Evolutionary conservation across 2,329 filamentous ascomycete genomes (phyloP), one percentile per base, ranked within the genome.

Genomic region (Leptosphaerulina australis): DNA sequence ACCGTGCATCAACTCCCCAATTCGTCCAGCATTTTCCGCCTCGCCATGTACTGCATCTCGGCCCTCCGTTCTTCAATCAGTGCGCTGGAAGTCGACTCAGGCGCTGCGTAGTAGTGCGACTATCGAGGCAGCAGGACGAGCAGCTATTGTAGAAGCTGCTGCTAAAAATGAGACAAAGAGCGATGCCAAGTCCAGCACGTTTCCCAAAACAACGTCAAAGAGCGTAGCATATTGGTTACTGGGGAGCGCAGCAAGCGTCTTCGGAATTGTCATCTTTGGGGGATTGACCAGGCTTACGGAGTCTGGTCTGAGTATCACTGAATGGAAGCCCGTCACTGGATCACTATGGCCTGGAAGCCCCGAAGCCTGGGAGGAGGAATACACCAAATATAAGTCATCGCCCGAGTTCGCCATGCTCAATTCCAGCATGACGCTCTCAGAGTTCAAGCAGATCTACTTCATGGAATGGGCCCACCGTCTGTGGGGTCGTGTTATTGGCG

Each of bases 401-500:
- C 94, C 94, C 55, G 94, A 99, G 75, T 99, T 93, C 77, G 85
- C 89, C 68, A 83, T 91, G 55, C 82, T 99, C 62, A 99, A 99
- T 77, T 88, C 92, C 24, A 84, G 90, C 72, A 99, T 99, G 94
- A 88, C 83, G 24, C 80, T 99, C 48, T 83, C 86, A 50, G 94
- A 99, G 72, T 99, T 97, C 79, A 97, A 97, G 76, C 88, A 94
- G 71, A 99, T 99, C 61, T 99, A 97, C 82, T 99, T 88, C 74
- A 97, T 97, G 94, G 94, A 99, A 79, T 99, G 94, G 94, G 86
- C 87, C 33, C 94, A 99, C 74, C 85, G 94, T 22, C 81, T 97
- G 46, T 97, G 94, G 92, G 94, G 94, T 35, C 87, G 94, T 58
- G 81, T 96, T 63, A 90, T 99, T 50, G 94, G 94, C 51, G 74